A percentile compares a stretch with the other conserved stretches of the same genome.
phyloP scores from a whole-genome alignment of 495 filamentous ascomycete species.

The Endocarpon pusillum region DNA sequence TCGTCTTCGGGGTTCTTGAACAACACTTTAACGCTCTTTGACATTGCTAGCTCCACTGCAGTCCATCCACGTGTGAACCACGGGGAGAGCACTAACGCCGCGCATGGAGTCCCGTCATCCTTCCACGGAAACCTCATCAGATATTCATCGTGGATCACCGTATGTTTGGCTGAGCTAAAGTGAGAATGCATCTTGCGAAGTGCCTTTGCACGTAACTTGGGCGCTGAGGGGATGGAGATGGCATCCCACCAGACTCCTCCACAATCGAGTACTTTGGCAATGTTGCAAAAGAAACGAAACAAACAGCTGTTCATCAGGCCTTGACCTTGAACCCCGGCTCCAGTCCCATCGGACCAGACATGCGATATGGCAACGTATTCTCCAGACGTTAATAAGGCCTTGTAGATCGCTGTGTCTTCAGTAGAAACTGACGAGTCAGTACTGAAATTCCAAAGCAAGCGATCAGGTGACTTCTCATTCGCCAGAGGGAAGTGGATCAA shows the following conservation, averaged over 20 bases:
- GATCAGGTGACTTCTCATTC: not conserved
- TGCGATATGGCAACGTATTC: constrained; percentile 17
- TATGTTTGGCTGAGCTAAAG: constrained; percentile 12
- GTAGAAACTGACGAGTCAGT: not conserved
- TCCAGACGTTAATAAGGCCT: too few species aligned
- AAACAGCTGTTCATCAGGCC: constrained; percentile 15
- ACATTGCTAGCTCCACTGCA: constrained; percentile 16
- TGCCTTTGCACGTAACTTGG: constrained; percentile 6
- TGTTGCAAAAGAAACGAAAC: constrained; percentile 7
- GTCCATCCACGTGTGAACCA: constrained; percentile 16
- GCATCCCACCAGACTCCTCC: constrained; percentile 19
- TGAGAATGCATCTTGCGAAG: constrained; percentile 7
- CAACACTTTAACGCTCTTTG: constrained; percentile 15
- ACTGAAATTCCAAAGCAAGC: not conserved
- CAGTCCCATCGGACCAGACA: constrained; percentile 18
- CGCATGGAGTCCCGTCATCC: constrained; percentile 10
- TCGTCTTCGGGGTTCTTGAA: constrained; percentile 11
- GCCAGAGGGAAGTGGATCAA: not conserved
- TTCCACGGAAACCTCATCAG: constrained; percentile 9
- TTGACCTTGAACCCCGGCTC: constrained; percentile 5
- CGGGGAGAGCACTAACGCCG: constrained; percentile 13
- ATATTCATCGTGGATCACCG: constrained; percentile 16
- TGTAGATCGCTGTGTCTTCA: not conserved
- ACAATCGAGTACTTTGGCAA: constrained; percentile 11
- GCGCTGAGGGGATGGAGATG: constrained; percentile 10